These are phyloP conservation scores for Apiospora malaysiana DNA, from an alignment of 2,329 filamentous ascomycete species.

Conservation along the genomic window DNA sequence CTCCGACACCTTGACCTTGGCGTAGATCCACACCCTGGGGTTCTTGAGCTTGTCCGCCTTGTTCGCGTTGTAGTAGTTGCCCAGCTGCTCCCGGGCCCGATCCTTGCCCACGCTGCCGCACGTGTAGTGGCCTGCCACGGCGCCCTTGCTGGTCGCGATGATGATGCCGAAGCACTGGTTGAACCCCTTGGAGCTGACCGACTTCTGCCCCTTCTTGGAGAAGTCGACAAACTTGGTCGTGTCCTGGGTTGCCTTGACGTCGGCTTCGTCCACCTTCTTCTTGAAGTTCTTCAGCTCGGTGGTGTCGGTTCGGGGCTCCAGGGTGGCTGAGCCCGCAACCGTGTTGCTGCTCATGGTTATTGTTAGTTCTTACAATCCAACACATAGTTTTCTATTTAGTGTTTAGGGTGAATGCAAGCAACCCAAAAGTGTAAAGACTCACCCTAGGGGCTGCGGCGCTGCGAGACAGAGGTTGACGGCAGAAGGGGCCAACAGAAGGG, in stretches of 20 bases:
- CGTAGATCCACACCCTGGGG: constrained; percentile 7
- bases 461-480: constrained; percentile 6
- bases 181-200: neutral
- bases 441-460: constrained; percentile 12
- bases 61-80: neutral
- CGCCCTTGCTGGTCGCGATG: neutral
- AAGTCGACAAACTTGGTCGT: neutral
- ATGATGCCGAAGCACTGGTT: constrained; percentile 12
- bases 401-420: neutral
- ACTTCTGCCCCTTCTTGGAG: neutral
- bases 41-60: constrained; percentile 10
- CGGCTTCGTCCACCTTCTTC: neutral
- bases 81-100: neutral
- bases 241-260: neutral
- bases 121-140: neutral
- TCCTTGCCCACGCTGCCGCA: neutral
- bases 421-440: neutral
- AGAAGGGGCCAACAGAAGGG: neutral
- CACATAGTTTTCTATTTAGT: neutral
- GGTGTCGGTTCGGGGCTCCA: neutral
- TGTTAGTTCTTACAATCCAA: neutral
- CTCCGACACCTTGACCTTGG: neutral
- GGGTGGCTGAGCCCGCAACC: neutral
- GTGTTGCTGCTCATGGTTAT: neutral
- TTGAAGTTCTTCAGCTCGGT: neutral